Percentiles rank a stretch among this genome's conserved stretches.
Conservation (phyloP, 1,284 basidiomycete species). For the Exobasidium rhododendri region DNA sequence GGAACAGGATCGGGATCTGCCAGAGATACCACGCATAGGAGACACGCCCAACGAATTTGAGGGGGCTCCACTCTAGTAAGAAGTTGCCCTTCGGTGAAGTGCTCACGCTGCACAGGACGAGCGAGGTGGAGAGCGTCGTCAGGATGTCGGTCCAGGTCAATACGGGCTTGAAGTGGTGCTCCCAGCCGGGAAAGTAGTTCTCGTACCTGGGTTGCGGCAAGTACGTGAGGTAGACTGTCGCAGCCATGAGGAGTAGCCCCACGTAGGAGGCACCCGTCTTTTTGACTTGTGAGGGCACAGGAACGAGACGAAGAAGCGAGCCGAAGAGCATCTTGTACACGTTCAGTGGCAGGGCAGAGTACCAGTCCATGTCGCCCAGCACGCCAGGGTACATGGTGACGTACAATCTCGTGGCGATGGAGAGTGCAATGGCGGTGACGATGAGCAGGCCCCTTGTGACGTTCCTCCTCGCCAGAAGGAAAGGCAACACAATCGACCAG, state of each 20-base stretch:
- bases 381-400: too few relatives aligned
- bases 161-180: too few relatives aligned
- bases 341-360: background rate
- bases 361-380: background rate
- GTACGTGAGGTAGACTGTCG: background rate
- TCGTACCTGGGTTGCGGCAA: background rate
- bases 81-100: background rate
- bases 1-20: background rate
- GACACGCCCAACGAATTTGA: background rate
- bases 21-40: background rate
- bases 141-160: background rate
- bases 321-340: conserved; percentile 1
- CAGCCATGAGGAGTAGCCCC: background rate
- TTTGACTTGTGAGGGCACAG: background rate
- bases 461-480: background rate
- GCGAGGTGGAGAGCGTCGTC: background rate
- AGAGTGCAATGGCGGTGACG: background rate
- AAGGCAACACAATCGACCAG: background rate
- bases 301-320: background rate
- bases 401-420: background rate
- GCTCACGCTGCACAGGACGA: background rate
- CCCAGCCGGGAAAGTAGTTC: background rate
- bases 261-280: background rate
- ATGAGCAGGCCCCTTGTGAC: background rate
- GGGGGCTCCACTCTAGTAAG: background rate